These are phyloP conservation scores for Schwanniomyces sp. DNA, from an alignment of 805 yeast species.

Conservation along the genomic window DNA sequence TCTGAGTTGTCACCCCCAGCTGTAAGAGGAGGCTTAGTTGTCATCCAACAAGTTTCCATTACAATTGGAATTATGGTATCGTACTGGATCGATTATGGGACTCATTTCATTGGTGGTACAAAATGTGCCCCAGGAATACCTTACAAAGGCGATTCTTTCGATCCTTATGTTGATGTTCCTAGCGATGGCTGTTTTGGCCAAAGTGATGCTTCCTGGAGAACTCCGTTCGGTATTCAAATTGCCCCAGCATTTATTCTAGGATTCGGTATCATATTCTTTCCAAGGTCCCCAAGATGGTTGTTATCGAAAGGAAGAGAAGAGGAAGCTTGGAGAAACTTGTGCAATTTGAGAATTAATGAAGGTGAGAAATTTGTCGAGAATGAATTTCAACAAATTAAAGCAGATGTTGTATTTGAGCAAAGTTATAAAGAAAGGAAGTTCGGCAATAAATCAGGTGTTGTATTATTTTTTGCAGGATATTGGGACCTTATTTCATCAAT, in stretches of 20 bases:
- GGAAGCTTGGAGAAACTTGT: constrained; percentile 40
- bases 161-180: constrained; percentile 25
- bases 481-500: constrained; percentile 10
- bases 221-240: constrained; percentile 50
- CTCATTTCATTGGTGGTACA: constrained; percentile 54
- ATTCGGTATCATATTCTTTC: constrained; percentile 41
- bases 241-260: constrained; percentile 47
- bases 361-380: constrained; percentile 13
- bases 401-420: constrained; percentile 12
- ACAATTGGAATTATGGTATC: constrained; percentile 68
- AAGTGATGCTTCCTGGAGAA: constrained; percentile 29
- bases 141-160: constrained; percentile 11
- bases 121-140: constrained; percentile 8
- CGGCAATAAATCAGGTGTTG: constrained; percentile 7
- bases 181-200: constrained; percentile 19
- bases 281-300: constrained; percentile 56
- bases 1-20: constrained; percentile 63
- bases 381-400: constrained; percentile 15
- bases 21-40: constrained; percentile 65
- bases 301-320: constrained; percentile 49
- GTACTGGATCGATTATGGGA: constrained; percentile 73
- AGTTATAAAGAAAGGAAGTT: constrained; percentile 9
- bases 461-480: constrained; percentile 8
- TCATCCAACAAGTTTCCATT: constrained; percentile 67
- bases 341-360: constrained; percentile 18